These are phyloP conservation scores for Hygrophoropsis aurantiaca DNA, from an alignment of 768 basidiomycete species.

Conservation along the genomic window DNA sequence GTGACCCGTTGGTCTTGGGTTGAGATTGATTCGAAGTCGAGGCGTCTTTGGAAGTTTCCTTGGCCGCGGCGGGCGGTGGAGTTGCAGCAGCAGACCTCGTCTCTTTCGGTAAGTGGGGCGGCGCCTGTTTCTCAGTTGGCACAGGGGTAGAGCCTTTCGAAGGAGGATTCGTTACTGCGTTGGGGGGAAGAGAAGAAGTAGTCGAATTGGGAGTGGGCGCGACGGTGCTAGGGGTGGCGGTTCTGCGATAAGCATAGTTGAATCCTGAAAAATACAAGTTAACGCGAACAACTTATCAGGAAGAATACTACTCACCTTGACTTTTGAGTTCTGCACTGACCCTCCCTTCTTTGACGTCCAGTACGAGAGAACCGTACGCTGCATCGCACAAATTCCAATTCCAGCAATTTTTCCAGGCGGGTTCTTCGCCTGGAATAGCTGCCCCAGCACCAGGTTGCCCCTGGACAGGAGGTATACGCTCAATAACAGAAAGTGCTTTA, in stretches of 20 bases:
- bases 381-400: slow-evolving; percentile 99
- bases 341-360: slow-evolving; percentile 90
- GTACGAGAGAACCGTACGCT: slow-evolving; percentile 82
- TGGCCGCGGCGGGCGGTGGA: slow-evolving; percentile 30
- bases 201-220: slow-evolving; percentile 60
- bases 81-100: slow-evolving; percentile 35
- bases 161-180: slow-evolving; percentile 33
- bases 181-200: slow-evolving; percentile 46
- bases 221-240: slow-evolving; percentile 51
- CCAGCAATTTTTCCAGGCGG: slow-evolving; percentile 99
- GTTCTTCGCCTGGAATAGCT: slow-evolving; percentile 71
- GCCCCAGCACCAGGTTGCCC: slow-evolving; percentile 37
- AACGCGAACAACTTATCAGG: background rate
- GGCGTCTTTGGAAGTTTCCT: slow-evolving; percentile 33
- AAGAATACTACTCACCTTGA: slow-evolving; percentile 60
- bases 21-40: slow-evolving; percentile 32
- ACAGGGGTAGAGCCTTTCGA: slow-evolving; percentile 32
- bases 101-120: slow-evolving; percentile 25
- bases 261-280: slow-evolving; percentile 58
- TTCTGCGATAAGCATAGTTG: slow-evolving; percentile 92
- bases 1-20: slow-evolving; percentile 31
- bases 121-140: slow-evolving; percentile 36
- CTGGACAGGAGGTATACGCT: slow-evolving; percentile 67
- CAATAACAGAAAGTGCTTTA: slow-evolving; percentile 84
- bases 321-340: slow-evolving; percentile 91